phyloP scores from a whole-genome alignment of 306 rosid species.

The Hylodesmum podocarpum region DNA sequence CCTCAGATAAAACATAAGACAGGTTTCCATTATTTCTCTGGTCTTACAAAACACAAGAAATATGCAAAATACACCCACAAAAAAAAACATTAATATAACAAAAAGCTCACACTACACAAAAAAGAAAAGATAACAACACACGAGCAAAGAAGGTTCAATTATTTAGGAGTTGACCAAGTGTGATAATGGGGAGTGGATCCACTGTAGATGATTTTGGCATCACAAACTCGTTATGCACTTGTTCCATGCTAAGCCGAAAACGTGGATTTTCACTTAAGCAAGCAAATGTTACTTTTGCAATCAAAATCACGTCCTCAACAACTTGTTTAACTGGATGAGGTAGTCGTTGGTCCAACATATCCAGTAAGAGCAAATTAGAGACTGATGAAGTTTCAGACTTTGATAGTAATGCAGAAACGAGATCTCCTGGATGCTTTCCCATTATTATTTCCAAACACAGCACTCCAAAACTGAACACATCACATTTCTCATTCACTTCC shows the following conservation, averaged over 20 bases:
- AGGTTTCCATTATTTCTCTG: too few species aligned
- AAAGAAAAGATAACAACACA: neutral
- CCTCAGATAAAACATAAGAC: too few species aligned
- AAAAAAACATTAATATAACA: neutral
- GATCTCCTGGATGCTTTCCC: conserved; percentile 15
- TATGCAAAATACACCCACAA: neutral
- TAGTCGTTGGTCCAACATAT: neutral
- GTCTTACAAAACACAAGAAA: neutral
- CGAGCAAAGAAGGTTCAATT: neutral
- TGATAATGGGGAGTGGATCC: neutral
- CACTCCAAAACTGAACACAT: conserved; percentile 8
- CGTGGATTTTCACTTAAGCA: neutral
- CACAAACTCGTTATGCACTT: neutral
- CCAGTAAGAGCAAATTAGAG: neutral
- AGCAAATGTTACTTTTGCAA: neutral
- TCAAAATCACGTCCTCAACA: neutral
- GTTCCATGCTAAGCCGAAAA: neutral
- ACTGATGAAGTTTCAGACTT: neutral
- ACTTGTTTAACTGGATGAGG: neutral
- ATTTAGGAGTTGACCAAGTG: neutral
- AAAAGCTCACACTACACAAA: too few species aligned
- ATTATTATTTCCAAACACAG: conserved; percentile 3
- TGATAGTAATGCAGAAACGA: neutral
- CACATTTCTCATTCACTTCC: conserved; percentile 8
- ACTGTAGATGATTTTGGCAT: neutral